Conservation (phyloP, 768 basidiomycete genomes). For the Boletus rex-veris region DNA sequence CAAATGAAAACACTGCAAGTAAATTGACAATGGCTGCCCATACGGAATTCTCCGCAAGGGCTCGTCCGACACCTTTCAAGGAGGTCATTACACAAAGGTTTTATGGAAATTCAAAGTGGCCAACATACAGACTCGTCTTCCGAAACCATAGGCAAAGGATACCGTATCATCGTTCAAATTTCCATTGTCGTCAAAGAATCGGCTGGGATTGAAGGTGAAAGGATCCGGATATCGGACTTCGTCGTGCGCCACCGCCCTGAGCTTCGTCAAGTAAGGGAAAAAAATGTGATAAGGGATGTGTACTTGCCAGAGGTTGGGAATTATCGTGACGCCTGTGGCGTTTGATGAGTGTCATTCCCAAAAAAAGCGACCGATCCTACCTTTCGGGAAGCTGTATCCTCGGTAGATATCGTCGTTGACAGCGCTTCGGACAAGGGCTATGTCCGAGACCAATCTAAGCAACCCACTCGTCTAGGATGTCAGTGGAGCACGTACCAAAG, state of each 20-base stretch:
- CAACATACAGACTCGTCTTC: constrained; percentile 6
- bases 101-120: background rate
- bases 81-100: background rate
- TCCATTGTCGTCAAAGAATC: constrained; percentile 9
- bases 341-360: background rate
- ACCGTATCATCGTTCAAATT: constrained; percentile 7
- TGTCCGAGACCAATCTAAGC: background rate
- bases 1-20: constrained; percentile 6
- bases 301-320: constrained; percentile 8
- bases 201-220: background rate
- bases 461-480: background rate
- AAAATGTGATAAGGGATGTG: background rate
- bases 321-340: constrained; percentile 1
- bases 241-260: constrained; percentile 6
- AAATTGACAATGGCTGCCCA: constrained; percentile 2
- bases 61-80: constrained; percentile 3
- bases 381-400: constrained; percentile 10
- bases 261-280: background rate
- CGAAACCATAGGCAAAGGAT: background rate
- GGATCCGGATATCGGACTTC: constrained; percentile 4
- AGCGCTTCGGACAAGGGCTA: constrained; percentile 6
- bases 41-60: background rate
- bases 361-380: background rate
- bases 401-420: constrained; percentile 6
- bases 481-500: background rate